Conservation (phyloP, 139 green algal species). For the Parachlorella kessleri region DNA sequence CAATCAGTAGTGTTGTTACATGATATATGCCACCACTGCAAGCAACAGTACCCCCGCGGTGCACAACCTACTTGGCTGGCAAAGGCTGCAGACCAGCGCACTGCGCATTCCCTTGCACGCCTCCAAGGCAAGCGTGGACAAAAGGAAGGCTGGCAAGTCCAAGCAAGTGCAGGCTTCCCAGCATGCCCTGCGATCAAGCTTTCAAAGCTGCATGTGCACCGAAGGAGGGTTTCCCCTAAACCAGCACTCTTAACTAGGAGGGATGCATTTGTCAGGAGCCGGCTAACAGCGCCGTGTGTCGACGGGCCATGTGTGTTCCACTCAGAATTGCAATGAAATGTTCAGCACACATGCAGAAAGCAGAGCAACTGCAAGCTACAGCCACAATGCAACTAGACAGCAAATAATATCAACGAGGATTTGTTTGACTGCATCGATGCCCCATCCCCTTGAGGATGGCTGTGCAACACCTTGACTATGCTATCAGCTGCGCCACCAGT, state of each 20-base stretch:
- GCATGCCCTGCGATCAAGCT: neutral
- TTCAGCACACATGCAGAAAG: neutral
- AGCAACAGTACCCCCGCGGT: neutral
- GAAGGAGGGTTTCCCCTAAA: neutral
- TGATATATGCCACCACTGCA: neutral
- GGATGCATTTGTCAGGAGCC: neutral
- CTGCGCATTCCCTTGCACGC: neutral
- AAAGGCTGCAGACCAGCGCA: neutral
- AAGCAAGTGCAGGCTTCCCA: neutral
- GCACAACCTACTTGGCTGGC: neutral
- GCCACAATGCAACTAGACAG: too few species aligned
- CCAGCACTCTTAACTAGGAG: neutral
- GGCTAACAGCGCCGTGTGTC: neutral
- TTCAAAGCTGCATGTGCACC: neutral
- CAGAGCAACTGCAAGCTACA: too few species aligned
- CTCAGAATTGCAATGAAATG: neutral
- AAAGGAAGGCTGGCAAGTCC: neutral
- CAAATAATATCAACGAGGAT: too few species aligned
- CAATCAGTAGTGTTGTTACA: too few species aligned
- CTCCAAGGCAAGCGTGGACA: neutral
- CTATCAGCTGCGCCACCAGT: too few species aligned
- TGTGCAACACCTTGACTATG: too few species aligned
- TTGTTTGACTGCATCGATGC: too few species aligned
- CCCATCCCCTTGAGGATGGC: too few species aligned
- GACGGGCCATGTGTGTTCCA: too few species aligned